Evolutionary conservation across 169 alveolate species (phyloP), one percentile per base, ranked within the genome.

Genomic region (Babesia bovis): DNA sequence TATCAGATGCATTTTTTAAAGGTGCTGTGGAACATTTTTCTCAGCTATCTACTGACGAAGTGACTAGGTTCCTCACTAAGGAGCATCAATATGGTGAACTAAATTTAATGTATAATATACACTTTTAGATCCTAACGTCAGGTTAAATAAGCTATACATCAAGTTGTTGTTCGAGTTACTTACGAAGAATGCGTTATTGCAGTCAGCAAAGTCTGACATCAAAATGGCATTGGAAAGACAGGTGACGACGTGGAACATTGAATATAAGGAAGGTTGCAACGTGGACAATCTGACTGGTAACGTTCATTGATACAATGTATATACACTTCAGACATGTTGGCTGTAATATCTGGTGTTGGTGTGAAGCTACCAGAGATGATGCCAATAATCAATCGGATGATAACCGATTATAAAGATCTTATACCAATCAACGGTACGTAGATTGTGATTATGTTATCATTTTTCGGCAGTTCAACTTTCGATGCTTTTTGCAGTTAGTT

Each of bases 31-130:
- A 26, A 25, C 77, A 66, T 28, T 32, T 66, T 17, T 28, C 25
- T 10, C 17, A n/a, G 17, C 21, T 66, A 5, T 52, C 65, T 17
- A 66, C 32, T 15, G 65, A 41, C n/a, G 28, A 26, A n/a, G 13
- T 41, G 13, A 23, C 35, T 2, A 26, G 33, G 7, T 52, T 25
- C 19, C 28, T 66, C 26, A 4, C 13, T 32, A 52, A 32, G 23
- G n/a, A 50, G n/a, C 66, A 23, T 13, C 68, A 35, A 25, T 35
- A 10, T 28, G 77, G 77, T 52, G 44, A n/a, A 56, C 50, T 38
- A 26, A 25, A 13, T 17, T 0, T 19, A 5, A n/a, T 0, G 6
- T 30, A 5, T 28, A 44, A 13, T 10, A 15, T 36, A 53, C n/a
- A 4, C 6, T 4, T 50, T 23, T 30, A 66, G 66, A 66, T 53